Evolutionary conservation across 2,329 filamentous ascomycete genomes (phyloP).

Genomic region (Domatiomyces catenatus): DNA sequence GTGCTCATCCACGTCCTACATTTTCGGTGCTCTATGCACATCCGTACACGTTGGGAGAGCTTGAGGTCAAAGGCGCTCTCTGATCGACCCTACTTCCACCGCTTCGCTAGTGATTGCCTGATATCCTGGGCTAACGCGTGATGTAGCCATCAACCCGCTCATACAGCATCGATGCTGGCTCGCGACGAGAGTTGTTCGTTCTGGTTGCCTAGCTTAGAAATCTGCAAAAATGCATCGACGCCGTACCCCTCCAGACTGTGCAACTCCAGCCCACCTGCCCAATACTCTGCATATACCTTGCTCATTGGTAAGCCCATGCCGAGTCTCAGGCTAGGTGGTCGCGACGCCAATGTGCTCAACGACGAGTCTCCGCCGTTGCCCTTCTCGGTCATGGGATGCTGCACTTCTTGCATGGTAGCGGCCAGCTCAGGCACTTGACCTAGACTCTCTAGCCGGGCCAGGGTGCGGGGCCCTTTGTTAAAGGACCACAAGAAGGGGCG

Average conservation of each 20-base stretch:
- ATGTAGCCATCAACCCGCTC: conserved; percentile 13
- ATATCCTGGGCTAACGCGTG: not conserved
- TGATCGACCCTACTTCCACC: conserved; percentile 16
- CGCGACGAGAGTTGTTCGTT: conserved; percentile 79
- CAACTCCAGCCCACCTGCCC: conserved; percentile 81
- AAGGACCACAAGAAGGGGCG: conserved; percentile 93
- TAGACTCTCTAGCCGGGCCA: conserved; percentile 68
- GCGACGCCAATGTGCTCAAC: conserved; percentile 60
- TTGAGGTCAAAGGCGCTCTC: conserved; percentile 36
- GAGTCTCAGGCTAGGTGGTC: conserved; percentile 71
- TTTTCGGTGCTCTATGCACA: not conserved
- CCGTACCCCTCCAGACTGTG: conserved; percentile 93
- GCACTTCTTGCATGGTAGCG: conserved; percentile 71
- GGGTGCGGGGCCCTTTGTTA: conserved; percentile 71
- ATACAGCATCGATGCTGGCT: conserved; percentile 63
- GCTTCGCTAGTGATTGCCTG: not conserved
- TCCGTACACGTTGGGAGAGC: conserved; percentile 33
- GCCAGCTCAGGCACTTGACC: conserved; percentile 78
- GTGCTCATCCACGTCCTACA: conserved; percentile 6
- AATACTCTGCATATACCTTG: conserved; percentile 91
- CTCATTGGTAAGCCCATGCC: conserved; percentile 91
- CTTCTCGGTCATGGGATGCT: conserved; percentile 13
- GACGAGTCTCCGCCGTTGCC: conserved; percentile 41
- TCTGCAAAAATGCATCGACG: conserved; percentile 88
- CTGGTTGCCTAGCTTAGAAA: conserved; percentile 92